phyloP scores from a whole-genome alignment of 2,329 filamentous ascomycete genomes.

The Dactylonectria estremocensis region DNA sequence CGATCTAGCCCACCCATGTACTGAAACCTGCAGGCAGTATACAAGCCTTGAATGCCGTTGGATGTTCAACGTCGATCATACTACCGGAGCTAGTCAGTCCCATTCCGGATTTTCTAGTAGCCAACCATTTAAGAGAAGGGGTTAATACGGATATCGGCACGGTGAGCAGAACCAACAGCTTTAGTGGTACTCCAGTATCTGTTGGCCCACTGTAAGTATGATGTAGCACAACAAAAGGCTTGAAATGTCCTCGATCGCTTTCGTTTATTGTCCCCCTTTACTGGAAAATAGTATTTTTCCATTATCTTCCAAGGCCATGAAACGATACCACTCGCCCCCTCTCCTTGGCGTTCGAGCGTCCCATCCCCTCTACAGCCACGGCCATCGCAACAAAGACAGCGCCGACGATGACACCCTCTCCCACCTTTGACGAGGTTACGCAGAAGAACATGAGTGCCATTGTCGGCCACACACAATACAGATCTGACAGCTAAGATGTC shows the following conservation, averaged over 20 bases:
- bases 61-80: conserved; percentile 3
- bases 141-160: neutral
- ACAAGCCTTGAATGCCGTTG: neutral
- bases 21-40: neutral
- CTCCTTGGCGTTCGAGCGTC: neutral
- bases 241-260: neutral
- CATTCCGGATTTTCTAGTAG: conserved; percentile 1
- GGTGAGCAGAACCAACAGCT: neutral
- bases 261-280: neutral
- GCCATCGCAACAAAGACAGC: conserved; percentile 1
- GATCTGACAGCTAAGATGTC: conserved; percentile 10
- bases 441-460: conserved; percentile 7
- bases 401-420: neutral
- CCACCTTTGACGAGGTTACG: conserved; percentile 8
- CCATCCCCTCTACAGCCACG: conserved; percentile 1
- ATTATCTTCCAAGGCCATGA: neutral
- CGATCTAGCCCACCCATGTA: neutral
- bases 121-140: neutral
- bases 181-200: neutral
- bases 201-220: neutral
- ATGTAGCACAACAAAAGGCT: conserved; percentile 1
- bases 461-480: neutral
- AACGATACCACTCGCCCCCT: neutral
- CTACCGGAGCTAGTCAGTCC: neutral
- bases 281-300: neutral